These are phyloP conservation scores for Euphorbia schlechtendalii DNA, from an alignment of 441 rosid species.

Conservation along the genomic window DNA sequence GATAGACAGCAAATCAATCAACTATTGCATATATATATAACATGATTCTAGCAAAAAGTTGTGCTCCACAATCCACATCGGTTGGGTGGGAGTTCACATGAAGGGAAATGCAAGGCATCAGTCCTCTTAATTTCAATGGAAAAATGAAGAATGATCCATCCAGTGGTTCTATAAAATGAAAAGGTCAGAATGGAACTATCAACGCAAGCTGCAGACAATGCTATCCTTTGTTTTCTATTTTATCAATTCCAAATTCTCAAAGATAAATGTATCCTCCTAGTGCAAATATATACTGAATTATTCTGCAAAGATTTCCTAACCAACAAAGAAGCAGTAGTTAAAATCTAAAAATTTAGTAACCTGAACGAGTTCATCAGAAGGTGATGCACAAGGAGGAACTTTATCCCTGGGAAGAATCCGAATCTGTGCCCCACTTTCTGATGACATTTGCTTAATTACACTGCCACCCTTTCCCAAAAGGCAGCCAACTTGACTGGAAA, in stretches of 20 bases:
- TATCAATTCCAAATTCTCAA: neutral
- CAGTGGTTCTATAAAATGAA: neutral
- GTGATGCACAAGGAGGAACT: conserved; percentile 47
- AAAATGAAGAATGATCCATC: neutral
- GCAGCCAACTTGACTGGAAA: conserved; percentile 58
- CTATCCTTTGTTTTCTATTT: neutral
- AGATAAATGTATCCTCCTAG: neutral
- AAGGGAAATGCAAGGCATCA: neutral
- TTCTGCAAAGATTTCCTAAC: neutral
- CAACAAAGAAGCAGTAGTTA: neutral
- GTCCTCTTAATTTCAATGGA: neutral
- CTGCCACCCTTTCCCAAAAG: conserved; percentile 65
- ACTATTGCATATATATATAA: too few relatives aligned
- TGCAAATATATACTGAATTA: neutral
- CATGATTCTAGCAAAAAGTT: neutral
- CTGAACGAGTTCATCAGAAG: conserved; percentile 59
- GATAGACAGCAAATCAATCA: too few relatives aligned
- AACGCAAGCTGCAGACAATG: neutral
- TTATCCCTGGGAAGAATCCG: conserved; percentile 64
- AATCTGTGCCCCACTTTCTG: conserved; percentile 64
- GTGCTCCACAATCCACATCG: neutral
- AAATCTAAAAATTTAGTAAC: conserved; percentile 22
- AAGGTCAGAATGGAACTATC: neutral
- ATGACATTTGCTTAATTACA: conserved; percentile 50
- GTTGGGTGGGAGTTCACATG: neutral